Evolutionary conservation across 192 early-diverging fungal species (phyloP).

Genomic region (Coemansia sp.): DNA sequence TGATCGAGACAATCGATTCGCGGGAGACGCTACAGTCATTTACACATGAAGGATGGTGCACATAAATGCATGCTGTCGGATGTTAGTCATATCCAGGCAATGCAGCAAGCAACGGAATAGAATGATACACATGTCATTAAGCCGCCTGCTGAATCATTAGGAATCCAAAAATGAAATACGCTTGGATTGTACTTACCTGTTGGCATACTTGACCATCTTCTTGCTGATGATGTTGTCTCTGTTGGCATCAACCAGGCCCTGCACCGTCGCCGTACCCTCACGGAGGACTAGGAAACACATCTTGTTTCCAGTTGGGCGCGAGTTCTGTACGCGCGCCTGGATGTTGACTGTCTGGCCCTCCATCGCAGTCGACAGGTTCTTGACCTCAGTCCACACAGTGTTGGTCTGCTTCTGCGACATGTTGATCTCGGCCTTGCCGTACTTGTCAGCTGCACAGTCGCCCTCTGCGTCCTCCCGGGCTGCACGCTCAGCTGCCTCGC

Average conservation of each 20-base stretch:
- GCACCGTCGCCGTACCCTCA: constrained; percentile 83
- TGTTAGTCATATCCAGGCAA: constrained; percentile 2
- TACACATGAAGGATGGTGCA: neutral
- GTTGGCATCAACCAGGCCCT: constrained; percentile 77
- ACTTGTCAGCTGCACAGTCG: constrained; percentile 81
- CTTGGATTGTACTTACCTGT: constrained; percentile 47
- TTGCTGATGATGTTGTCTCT: constrained; percentile 76
- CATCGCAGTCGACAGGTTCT: constrained; percentile 60
- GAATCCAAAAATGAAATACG: neutral
- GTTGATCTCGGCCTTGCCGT: constrained; percentile 86
- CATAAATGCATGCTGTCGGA: neutral
- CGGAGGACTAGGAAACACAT: constrained; percentile 91
- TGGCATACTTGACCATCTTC: constrained; percentile 92
- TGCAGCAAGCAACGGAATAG: neutral
- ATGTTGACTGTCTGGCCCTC: constrained; percentile 77
- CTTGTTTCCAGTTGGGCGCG: constrained; percentile 72
- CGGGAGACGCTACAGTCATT: constrained; percentile 61
- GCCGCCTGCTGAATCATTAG: neutral
- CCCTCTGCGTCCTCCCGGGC: constrained; percentile 51
- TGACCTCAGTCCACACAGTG: constrained; percentile 65
- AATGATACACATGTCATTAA: neutral
- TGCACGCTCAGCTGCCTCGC: constrained; percentile 67
- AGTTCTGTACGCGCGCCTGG: constrained; percentile 88
- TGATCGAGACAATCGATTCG: constrained; percentile 89
- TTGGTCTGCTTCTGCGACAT: constrained; percentile 75